phyloP scores from a whole-genome alignment of 2,329 filamentous ascomycete species.

The Penicillium sp. region DNA sequence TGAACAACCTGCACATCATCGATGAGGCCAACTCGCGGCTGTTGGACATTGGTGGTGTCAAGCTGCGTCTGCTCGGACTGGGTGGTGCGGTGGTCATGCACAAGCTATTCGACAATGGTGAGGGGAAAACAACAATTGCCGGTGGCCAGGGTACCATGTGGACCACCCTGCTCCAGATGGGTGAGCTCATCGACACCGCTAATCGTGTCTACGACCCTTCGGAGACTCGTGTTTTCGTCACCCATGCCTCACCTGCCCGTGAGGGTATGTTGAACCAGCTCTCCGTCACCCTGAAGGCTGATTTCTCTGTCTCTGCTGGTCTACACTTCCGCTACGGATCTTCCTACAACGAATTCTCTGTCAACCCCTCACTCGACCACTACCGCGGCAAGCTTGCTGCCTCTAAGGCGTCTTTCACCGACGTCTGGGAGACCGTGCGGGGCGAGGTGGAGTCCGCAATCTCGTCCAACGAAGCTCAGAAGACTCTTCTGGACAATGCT shows the following conservation, averaged over 20 bases:
- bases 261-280: constrained; percentile 97
- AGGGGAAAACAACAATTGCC: constrained; percentile 95
- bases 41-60: constrained; percentile 91
- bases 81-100: constrained; percentile 99
- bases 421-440: constrained; percentile 99
- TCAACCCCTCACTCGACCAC: constrained; percentile 96
- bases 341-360: constrained; percentile 99
- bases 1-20: constrained; percentile 96
- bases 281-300: constrained; percentile 93
- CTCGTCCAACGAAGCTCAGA: constrained; percentile 88
- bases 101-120: constrained; percentile 98
- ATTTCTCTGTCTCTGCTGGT: constrained; percentile 96
- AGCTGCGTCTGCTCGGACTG: constrained; percentile 88
- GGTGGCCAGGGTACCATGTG: constrained; percentile 99
- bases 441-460: constrained; percentile 94
- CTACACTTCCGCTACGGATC: constrained; percentile 98
- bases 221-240: constrained; percentile 94
- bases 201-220: constrained; percentile 98
- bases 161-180: constrained; percentile 98
- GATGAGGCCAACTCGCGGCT: constrained; percentile 96
- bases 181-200: constrained; percentile 94
- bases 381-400: constrained; percentile 98
- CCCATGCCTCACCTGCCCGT: constrained; percentile 92
- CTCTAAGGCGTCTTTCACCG: constrained; percentile 97
- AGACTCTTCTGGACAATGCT: constrained; percentile 87